A percentile compares a stretch with the other conserved stretches of the same genome.
These are phyloP conservation scores for Eragrostis nindensis DNA, from an alignment of 176 grass and related monocot genomes.

Conservation along the genomic window DNA sequence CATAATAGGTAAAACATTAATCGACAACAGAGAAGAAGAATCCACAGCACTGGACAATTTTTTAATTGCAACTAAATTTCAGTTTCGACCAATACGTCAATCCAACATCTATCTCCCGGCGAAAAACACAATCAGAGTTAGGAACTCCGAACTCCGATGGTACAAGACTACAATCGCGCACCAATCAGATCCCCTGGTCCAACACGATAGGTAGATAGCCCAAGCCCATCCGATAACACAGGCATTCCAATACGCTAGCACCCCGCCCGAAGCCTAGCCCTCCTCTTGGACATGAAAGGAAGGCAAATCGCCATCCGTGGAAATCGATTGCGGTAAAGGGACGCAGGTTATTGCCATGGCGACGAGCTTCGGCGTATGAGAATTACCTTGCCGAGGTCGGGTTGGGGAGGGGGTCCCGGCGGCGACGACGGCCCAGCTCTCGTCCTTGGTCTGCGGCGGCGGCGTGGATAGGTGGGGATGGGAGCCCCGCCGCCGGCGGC, in stretches of 20 bases:
- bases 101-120: not conserved
- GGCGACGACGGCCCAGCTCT: not conserved
- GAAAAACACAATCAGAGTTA: not conserved
- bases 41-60: not conserved
- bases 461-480: not conserved
- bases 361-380: not conserved
- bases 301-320: not conserved
- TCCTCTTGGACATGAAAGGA: not conserved
- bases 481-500: not conserved
- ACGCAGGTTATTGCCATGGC: not conserved
- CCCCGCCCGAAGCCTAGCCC: not conserved
- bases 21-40: not conserved
- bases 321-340: not conserved
- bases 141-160: not conserved
- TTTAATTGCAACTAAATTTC: not conserved
- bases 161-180: not conserved
- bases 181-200: not conserved
- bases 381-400: not conserved
- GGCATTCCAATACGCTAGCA: not conserved
- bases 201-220: not conserved
- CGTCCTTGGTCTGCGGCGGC: not conserved
- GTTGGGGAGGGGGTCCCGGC: not conserved
- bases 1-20: not conserved
- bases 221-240: not conserved
- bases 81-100: not conserved